These are phyloP conservation scores for Populus davidiana DNA, from an alignment of 345 rosid genomes.

Conservation along the genomic window DNA sequence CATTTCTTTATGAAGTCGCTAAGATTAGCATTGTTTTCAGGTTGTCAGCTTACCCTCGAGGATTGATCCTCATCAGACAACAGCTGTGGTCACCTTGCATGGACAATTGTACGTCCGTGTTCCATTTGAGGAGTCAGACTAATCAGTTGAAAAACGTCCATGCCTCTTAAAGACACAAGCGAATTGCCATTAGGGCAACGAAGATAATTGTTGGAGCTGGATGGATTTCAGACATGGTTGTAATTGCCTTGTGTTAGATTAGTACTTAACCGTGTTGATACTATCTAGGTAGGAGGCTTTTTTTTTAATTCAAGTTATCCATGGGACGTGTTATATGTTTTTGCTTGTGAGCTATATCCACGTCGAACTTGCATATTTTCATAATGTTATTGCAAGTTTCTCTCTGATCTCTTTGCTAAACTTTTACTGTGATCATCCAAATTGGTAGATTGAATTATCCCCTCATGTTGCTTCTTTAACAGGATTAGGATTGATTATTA, in stretches of 20 bases:
- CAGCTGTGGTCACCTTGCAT: constrained; percentile 71
- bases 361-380: neutral
- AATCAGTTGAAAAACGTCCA: neutral
- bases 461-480: neutral
- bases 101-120: constrained; percentile 70
- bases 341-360: neutral
- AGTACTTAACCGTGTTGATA: neutral
- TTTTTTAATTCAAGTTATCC: neutral
- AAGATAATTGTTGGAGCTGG: neutral
- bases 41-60: constrained; percentile 60
- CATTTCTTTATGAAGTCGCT: neutral
- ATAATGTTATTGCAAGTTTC: neutral
- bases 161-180: neutral
- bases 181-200: neutral
- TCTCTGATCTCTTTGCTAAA: too few relatives aligned
- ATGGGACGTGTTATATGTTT: neutral
- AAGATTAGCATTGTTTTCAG: constrained; percentile 19
- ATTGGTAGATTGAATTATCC: neutral
- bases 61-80: constrained; percentile 65
- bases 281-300: neutral
- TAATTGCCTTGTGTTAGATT: neutral
- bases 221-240: neutral
- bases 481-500: neutral
- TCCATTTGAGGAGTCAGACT: constrained; percentile 47
- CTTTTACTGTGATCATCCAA: too few relatives aligned